Conservation (phyloP, 352 stramenopile species). For the Plasmopara halstedii region DNA sequence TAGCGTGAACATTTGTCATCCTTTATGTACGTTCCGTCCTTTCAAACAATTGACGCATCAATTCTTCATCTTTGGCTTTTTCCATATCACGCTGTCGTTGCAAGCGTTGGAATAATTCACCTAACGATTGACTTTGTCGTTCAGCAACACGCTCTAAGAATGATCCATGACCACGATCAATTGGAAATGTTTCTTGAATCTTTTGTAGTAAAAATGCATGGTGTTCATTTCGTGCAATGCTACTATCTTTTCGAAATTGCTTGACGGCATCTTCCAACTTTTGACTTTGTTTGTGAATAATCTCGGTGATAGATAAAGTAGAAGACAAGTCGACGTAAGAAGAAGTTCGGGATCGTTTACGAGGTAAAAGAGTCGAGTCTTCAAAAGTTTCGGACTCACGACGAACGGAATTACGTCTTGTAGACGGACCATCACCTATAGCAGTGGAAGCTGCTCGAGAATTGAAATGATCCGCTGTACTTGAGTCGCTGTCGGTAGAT, state of each 20-base stretch:
- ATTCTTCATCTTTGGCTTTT: conserved; percentile 21
- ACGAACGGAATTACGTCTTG: not conserved
- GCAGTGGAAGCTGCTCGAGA: not conserved
- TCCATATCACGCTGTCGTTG: conserved; percentile 23
- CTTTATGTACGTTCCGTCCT: not conserved
- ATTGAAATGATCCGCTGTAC: not conserved
- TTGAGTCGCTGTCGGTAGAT: not conserved
- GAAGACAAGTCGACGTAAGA: conserved; percentile 3
- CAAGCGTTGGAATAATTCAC: conserved; percentile 28
- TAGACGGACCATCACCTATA: not conserved
- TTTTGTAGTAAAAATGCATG: conserved; percentile 27
- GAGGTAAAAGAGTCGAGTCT: not conserved
- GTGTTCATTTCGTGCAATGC: conserved; percentile 24
- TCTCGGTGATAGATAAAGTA: conserved; percentile 25
- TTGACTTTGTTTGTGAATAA: conserved; percentile 30
- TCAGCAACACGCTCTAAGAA: conserved; percentile 32
- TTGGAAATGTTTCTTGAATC: conserved; percentile 29
- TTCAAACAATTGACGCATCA: conserved; percentile 24
- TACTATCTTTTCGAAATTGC: conserved; percentile 33
- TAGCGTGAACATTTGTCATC: not conserved
- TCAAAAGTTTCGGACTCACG: conserved; percentile 2
- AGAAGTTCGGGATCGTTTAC: conserved; percentile 14
- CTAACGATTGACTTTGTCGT: conserved; percentile 24
- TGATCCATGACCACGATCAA: conserved; percentile 23
- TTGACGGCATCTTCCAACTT: conserved; percentile 30